Conservation (phyloP, 2,329 filamentous ascomycete genomes). For the Neonectria neomacrospora region DNA sequence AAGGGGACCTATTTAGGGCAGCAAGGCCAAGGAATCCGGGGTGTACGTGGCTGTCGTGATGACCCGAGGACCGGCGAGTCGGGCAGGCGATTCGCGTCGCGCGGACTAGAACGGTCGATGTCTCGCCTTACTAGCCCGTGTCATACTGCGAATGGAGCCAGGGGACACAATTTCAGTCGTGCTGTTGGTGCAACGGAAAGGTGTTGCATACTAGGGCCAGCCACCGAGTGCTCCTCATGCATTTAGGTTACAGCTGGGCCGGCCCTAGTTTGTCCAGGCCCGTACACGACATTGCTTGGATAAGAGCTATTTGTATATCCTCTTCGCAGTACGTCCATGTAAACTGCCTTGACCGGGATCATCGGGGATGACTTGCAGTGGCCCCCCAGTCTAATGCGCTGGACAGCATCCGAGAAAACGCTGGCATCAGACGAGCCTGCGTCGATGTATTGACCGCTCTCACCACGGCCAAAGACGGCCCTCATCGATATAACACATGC, state of each 20-base stretch:
- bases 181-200: background rate
- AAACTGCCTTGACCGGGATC: background rate
- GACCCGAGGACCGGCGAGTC: slow-evolving; percentile 4
- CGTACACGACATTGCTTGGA: background rate
- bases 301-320: background rate
- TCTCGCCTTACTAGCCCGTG: background rate
- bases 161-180: background rate
- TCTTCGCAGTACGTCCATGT: background rate
- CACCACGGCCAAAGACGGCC: background rate
- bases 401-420: slow-evolving; percentile 16
- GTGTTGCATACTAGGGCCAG: background rate
- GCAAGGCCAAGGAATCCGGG: slow-evolving; percentile 5
- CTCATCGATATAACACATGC: slow-evolving; percentile 16
- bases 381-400: slow-evolving; percentile 12
- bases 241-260: background rate
- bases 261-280: background rate
- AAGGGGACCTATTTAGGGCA: slow-evolving; percentile 12
- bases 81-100: background rate
- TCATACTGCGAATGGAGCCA: background rate
- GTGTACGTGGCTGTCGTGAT: slow-evolving; percentile 12
- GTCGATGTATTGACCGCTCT: slow-evolving; percentile 22
- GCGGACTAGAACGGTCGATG: background rate
- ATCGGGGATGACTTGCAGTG: background rate
- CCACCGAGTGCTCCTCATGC: background rate
- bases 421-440: slow-evolving; percentile 16